Conservation (phyloP, 352 stramenopile genomes). For the Nothophytophthora sp. region DNA sequence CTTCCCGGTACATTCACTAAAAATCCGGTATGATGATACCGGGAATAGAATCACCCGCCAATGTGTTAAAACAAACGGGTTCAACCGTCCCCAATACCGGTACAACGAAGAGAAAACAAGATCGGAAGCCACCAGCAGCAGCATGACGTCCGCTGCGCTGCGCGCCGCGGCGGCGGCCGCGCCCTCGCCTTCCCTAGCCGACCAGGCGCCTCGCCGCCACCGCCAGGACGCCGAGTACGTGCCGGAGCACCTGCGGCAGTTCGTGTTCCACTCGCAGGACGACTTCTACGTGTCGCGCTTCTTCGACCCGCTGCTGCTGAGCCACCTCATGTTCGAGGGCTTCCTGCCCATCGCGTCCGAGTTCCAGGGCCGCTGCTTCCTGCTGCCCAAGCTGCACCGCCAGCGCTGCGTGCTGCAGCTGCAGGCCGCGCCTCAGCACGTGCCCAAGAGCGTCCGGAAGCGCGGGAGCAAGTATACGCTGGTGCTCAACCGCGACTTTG, state of each 20-base stretch:
- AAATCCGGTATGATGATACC: too few relatives aligned
- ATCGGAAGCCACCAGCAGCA: too few relatives aligned
- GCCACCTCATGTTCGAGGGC: constrained; percentile 93
- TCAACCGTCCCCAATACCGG: too few relatives aligned
- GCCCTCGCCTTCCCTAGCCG: background rate
- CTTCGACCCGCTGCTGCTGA: constrained; percentile 89
- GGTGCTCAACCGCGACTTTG: constrained; percentile 89
- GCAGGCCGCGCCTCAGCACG: constrained; percentile 53
- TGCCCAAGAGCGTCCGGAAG: constrained; percentile 91
- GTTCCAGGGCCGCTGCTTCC: constrained; percentile 59
- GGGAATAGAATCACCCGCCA: too few relatives aligned
- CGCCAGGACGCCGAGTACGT: constrained; percentile 82
- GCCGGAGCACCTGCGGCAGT: constrained; percentile 75
- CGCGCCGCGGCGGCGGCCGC: background rate
- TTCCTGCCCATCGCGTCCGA: constrained; percentile 94
- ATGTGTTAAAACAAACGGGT: too few relatives aligned
- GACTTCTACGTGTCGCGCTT: constrained; percentile 93
- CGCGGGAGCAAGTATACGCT: constrained; percentile 87
- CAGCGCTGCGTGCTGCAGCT: constrained; percentile 88
- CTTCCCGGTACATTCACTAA: too few relatives aligned
- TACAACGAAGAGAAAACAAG: too few relatives aligned
- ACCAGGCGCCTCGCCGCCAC: constrained; percentile 15
- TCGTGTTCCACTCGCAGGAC: constrained; percentile 91
- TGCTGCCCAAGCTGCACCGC: constrained; percentile 90
- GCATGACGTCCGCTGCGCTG: constrained; percentile 1